Conservation (phyloP, 2,329 filamentous ascomycete species). For the Pestalotiopsis sp. region DNA sequence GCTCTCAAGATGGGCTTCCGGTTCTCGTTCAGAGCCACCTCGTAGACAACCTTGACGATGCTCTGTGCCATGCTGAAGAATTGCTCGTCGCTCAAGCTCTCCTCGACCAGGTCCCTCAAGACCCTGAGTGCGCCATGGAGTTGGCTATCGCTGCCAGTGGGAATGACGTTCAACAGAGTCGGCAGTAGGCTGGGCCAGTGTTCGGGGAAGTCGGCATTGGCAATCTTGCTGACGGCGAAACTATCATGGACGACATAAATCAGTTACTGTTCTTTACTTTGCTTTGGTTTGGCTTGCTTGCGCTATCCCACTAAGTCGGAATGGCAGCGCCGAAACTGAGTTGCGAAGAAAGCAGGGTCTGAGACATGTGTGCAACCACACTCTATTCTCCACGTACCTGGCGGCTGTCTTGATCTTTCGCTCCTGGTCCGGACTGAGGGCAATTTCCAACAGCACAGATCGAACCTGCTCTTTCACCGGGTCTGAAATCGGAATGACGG, state of each 20-base stretch:
- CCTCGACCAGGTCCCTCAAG: conserved; percentile 86
- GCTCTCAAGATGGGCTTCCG: conserved; percentile 79
- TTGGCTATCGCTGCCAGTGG: conserved; percentile 75
- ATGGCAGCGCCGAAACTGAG: conserved; percentile 1
- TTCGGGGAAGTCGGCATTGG: conserved; percentile 89
- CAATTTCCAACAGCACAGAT: conserved; percentile 74
- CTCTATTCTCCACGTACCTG: conserved; percentile 58
- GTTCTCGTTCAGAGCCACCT: conserved; percentile 76
- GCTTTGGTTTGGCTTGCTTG: background rate
- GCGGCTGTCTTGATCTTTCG: conserved; percentile 88
- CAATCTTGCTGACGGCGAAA: conserved; percentile 88
- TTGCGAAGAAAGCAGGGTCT: background rate
- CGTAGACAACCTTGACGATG: conserved; percentile 81
- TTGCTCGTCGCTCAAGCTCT: conserved; percentile 89
- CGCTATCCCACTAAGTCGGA: background rate
- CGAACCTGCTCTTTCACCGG: conserved; percentile 75
- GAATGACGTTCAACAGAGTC: conserved; percentile 76
- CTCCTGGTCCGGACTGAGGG: conserved; percentile 72
- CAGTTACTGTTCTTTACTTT: conserved; percentile 2
- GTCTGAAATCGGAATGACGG: conserved; percentile 70
- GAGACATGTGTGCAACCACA: background rate
- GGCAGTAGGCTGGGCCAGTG: conserved; percentile 91
- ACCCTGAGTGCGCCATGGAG: conserved; percentile 89
- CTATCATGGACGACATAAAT: conserved; percentile 37
- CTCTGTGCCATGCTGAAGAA: conserved; percentile 90